A percentile compares a stretch with the other conserved stretches of the same genome.
phyloP scores from a whole-genome alignment of 345 rosid genomes.

The Gossypium longicalyx region DNA sequence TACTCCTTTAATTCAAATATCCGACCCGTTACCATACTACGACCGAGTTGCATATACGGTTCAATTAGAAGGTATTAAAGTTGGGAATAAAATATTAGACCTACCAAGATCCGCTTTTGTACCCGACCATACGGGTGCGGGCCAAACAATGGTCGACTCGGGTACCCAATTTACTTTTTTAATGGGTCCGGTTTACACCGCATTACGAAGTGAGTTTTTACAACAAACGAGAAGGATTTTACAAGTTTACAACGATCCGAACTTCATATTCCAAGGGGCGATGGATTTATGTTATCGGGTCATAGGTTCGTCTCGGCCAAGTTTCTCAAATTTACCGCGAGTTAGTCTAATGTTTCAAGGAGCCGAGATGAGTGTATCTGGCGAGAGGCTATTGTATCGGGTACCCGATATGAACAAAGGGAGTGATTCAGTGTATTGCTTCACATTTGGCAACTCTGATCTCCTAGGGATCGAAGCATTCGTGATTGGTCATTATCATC shows the following conservation, averaged over 20 bases:
- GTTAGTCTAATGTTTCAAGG: conserved; percentile 57
- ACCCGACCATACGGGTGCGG: conserved; percentile 85
- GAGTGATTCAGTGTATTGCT: conserved; percentile 57
- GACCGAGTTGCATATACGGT: conserved; percentile 70
- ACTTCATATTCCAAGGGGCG: conserved; percentile 69
- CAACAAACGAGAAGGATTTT: conserved; percentile 43
- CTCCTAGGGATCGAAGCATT: conserved; percentile 63
- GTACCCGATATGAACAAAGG: conserved; percentile 43
- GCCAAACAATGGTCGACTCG: conserved; percentile 81
- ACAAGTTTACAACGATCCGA: conserved; percentile 41
- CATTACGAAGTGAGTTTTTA: conserved; percentile 48
- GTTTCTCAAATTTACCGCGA: conserved; percentile 35
- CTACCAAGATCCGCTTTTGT: conserved; percentile 47
- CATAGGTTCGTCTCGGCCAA: conserved; percentile 22
- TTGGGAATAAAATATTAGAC: conserved; percentile 34
- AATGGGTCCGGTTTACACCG: conserved; percentile 59
- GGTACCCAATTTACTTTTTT: conserved; percentile 75
- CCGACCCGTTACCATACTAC: conserved; percentile 62
- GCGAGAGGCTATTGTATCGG: conserved; percentile 48
- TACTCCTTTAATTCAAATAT: conserved; percentile 51
- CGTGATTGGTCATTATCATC: conserved; percentile 80
- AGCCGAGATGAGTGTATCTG: conserved; percentile 66
- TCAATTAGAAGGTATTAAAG: conserved; percentile 62
- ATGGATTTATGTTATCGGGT: conserved; percentile 62
- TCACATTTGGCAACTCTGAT: conserved; percentile 79